Evolutionary conservation across 225 moss, liverwort and hornwort genomes (phyloP).

Genomic region (Bryoerythrophyllum caledonicum): DNA sequence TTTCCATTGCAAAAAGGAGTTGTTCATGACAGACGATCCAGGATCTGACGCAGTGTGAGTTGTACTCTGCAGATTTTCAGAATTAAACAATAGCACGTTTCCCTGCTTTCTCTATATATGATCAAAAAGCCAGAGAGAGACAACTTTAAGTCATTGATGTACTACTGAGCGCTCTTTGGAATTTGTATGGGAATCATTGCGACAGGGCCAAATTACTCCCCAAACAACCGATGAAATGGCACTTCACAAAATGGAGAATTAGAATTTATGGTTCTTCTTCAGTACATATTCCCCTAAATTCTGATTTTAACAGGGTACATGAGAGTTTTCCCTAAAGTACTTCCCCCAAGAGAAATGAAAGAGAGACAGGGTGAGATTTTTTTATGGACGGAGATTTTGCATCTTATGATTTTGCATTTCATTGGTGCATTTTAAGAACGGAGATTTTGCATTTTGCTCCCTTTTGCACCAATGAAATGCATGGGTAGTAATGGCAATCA

Average conservation of each 20-base stretch:
- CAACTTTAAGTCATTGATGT: not conserved
- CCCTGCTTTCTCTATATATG: not conserved
- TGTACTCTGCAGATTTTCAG: not conserved
- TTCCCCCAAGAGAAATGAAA: too few relatives aligned
- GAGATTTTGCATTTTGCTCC: too few relatives aligned
- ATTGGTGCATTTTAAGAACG: too few relatives aligned
- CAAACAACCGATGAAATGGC: not conserved
- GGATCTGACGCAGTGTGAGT: not conserved
- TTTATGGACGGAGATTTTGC: too few relatives aligned
- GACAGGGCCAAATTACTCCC: not conserved
- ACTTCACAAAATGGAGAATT: not conserved
- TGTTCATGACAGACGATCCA: not conserved
- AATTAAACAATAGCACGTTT: not conserved
- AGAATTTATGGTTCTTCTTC: not conserved
- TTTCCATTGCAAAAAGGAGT: not conserved
- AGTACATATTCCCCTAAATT: not conserved
- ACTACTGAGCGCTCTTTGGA: not conserved
- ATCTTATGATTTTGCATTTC: too few relatives aligned
- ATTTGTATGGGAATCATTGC: not conserved
- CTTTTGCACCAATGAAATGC: too few relatives aligned
- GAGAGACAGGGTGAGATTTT: too few relatives aligned
- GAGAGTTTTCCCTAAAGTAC: too few relatives aligned
- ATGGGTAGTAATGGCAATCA: too few relatives aligned
- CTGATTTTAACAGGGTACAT: not conserved
- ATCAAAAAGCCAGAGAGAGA: not conserved